Evolutionary conservation across 768 basidiomycete genomes (phyloP).

Genomic region (Tubosaeta sp.): DNA sequence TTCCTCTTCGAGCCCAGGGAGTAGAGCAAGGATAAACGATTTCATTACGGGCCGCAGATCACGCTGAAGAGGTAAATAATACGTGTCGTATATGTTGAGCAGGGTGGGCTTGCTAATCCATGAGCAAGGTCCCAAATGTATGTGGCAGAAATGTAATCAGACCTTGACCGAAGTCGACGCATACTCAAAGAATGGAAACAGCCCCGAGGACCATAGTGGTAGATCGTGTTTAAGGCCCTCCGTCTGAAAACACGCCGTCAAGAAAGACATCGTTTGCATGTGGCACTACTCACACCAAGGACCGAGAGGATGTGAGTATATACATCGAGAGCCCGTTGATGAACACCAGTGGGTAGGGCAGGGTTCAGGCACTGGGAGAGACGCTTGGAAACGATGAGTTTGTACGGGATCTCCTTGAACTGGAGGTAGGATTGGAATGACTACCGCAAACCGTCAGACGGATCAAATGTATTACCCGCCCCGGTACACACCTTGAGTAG

Average conservation of each 20-base stretch:
- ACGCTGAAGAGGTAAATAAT: constrained; percentile 83
- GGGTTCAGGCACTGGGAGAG: constrained; percentile 96
- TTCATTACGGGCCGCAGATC: constrained; percentile 88
- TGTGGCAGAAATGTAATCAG: constrained; percentile 10
- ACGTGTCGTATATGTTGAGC: constrained; percentile 86
- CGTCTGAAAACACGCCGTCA: constrained; percentile 42
- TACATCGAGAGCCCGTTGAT: constrained; percentile 93
- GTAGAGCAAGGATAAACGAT: constrained; percentile 86
- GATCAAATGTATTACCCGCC: neutral
- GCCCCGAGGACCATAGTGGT: constrained; percentile 88
- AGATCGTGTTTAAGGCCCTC: constrained; percentile 87
- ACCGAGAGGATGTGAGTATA: constrained; percentile 88
- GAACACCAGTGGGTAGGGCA: constrained; percentile 94
- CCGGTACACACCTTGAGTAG: constrained; percentile 67
- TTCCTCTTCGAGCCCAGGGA: constrained; percentile 96
- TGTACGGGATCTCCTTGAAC: constrained; percentile 94
- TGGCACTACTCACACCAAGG: constrained; percentile 65
- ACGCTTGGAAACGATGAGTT: constrained; percentile 90
- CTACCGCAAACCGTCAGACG: constrained; percentile 37
- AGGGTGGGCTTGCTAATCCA: constrained; percentile 60
- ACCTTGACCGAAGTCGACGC: constrained; percentile 99
- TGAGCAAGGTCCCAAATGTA: neutral
- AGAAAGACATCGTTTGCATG: neutral
- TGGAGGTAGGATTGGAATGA: constrained; percentile 91
- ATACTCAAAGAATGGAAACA: constrained; percentile 99